Base-by-base conservation (phyloP, 352 stramenopile species). In the Blastocystis sp. region DNA sequence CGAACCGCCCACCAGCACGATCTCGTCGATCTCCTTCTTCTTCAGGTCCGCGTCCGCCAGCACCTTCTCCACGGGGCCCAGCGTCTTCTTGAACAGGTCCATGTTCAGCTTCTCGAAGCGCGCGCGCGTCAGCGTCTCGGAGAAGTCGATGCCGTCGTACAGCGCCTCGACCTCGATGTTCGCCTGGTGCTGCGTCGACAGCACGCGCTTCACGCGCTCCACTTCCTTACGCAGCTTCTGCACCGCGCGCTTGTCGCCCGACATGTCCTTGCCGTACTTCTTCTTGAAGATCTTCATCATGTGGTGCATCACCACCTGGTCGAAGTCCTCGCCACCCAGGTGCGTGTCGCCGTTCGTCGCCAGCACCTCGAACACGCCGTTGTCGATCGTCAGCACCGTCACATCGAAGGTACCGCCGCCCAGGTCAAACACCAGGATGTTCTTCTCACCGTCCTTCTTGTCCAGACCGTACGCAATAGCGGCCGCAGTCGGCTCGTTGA, bases 261-360 rank as follows among this genome's bases (percentile, higher is more conserved):
- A 93, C 59, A 99, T 96, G 91, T 98, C 95, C 62, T 96, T 91
- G 87, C 94, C 94, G 91, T 94, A 94, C 92, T 98, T 95, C 92
- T 98, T 98, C 93, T 98, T 98, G 92, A 98, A 98, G 93, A 97
- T 97, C 92, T 98, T 98, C 89, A 99, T 98, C 90, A 98, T 99
- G 93, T 98, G 98, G 91, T 99, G 93, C 94, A 99, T 98, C 87
- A 99, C 94, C 89, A 94, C 94, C 91, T 99, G 95, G 91, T 99
- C 97, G 89, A 99, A 99, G 93, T 99, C 97, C 89, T 99, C 95
- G 89, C 97, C 97, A 76, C 97, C 97, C 90, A 99, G 92, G 91
- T 99, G 97, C 14, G 97, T 99, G 92, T 99, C 97, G 80, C 97
- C 97, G 92, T 98, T 98, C 48, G 97, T 99, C 54, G 28, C 28